These are phyloP conservation scores for Ophioceras dolichostomum DNA, from an alignment of 2,329 filamentous ascomycete species.

Conservation along the genomic window DNA sequence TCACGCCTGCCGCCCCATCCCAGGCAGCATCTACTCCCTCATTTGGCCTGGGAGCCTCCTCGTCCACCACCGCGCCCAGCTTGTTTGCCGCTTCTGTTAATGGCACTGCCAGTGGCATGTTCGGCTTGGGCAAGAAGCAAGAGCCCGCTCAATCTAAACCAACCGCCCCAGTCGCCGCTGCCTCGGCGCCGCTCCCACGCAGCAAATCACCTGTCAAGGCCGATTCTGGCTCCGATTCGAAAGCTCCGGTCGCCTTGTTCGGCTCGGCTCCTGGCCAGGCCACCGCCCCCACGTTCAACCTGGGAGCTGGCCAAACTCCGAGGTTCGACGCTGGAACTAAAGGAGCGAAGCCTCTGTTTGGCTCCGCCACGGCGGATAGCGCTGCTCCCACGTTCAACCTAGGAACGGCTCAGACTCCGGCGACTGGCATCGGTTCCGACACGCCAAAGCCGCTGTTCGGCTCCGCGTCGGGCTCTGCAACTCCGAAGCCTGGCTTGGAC, in stretches of 20 bases:
- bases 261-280: not conserved
- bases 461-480: too few relatives aligned
- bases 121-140: not conserved
- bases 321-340: too few relatives aligned
- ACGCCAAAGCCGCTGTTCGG: too few relatives aligned
- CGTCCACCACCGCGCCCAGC: not conserved
- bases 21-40: not conserved
- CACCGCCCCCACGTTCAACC: not conserved
- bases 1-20: conserved; percentile 5
- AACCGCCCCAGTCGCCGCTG: not conserved
- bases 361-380: too few relatives aligned
- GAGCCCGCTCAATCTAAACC: too few relatives aligned
- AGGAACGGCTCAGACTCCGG: too few relatives aligned
- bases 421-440: too few relatives aligned
- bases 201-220: not conserved
- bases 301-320: not conserved
- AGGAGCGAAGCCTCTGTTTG: conserved; percentile 9
- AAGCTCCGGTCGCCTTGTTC: conserved; percentile 1
- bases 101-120: not conserved
- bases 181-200: not conserved
- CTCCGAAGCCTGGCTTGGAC: too few relatives aligned
- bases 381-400: too few relatives aligned
- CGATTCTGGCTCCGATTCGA: not conserved
- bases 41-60: not conserved
- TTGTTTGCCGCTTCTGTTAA: not conserved